Evolutionary conservation across 2,329 filamentous ascomycete species (phyloP).

Genomic region (Leptoxyphium fumago): DNA sequence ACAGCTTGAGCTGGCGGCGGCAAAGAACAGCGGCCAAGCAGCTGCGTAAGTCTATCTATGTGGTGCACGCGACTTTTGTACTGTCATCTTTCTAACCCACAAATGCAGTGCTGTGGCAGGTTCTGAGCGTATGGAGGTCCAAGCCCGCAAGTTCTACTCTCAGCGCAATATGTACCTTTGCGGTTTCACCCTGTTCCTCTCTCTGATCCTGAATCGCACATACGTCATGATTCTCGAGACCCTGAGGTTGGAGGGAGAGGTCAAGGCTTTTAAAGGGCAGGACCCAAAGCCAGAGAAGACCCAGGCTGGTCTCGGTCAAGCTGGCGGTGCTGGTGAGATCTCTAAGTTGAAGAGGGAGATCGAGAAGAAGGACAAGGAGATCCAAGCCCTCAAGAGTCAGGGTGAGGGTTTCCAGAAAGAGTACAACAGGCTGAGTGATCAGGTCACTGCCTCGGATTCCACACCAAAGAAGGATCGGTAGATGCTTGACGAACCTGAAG

Average conservation of each 20-base stretch:
- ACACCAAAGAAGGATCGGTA: conserved; percentile 43
- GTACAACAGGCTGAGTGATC: conserved; percentile 74
- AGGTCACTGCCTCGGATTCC: conserved; percentile 48
- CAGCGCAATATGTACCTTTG: conserved; percentile 99
- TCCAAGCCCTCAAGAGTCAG: conserved; percentile 87
- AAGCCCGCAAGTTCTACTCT: conserved; percentile 99
- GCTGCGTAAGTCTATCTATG: conserved; percentile 31
- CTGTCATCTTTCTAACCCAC: conserved; percentile 6
- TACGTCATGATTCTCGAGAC: conserved; percentile 94
- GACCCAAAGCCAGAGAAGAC: conserved; percentile 38
- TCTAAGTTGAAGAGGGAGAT: conserved; percentile 51
- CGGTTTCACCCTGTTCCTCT: conserved; percentile 97
- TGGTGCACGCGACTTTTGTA: too few relatives aligned
- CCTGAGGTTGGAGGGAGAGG: conserved; percentile 80
- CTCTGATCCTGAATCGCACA: conserved; percentile 95
- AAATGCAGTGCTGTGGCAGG: conserved; percentile 50
- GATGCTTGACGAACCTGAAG: conserved; percentile 10
- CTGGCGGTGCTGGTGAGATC: conserved; percentile 64
- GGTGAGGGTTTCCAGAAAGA: conserved; percentile 66
- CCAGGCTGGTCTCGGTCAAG: conserved; percentile 59
- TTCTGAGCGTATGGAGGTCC: conserved; percentile 91
- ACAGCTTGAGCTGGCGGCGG: conserved; percentile 68
- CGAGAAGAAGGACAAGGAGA: conserved; percentile 62
- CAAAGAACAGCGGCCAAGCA: conserved; percentile 42
- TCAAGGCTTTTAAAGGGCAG: conserved; percentile 63